phyloP scores from a whole-genome alignment of 768 basidiomycete species.

The Leccinum olivaceopallidum region DNA sequence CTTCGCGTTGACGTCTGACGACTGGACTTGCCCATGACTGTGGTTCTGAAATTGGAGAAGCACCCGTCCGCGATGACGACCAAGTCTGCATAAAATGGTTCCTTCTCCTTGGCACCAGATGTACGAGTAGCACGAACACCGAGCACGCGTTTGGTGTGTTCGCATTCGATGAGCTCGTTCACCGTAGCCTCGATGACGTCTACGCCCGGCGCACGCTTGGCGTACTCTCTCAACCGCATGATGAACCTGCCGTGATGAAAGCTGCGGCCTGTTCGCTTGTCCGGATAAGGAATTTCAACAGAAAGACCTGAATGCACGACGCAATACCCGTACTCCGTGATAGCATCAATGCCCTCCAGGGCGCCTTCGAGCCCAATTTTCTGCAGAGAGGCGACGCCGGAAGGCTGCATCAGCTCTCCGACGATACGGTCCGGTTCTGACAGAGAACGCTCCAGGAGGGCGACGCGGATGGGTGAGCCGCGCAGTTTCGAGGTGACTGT shows the following conservation, averaged over 20 bases:
- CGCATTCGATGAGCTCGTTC: constrained; percentile 67
- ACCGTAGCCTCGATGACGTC: constrained; percentile 86
- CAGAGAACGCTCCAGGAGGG: constrained; percentile 88
- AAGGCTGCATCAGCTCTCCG: constrained; percentile 95
- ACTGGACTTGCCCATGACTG: constrained; percentile 56
- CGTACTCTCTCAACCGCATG: constrained; percentile 70
- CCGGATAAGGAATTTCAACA: constrained; percentile 91
- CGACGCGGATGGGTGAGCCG: constrained; percentile 66
- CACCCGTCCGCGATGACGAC: constrained; percentile 94
- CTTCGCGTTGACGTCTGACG: constrained; percentile 59
- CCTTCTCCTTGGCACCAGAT: constrained; percentile 37
- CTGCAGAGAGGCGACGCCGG: constrained; percentile 75
- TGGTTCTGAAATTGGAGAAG: constrained; percentile 85
- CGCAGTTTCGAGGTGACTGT: constrained; percentile 44
- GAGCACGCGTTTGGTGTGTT: constrained; percentile 49
- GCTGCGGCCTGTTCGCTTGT: constrained; percentile 66
- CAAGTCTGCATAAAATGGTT: constrained; percentile 68
- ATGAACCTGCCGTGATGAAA: constrained; percentile 97
- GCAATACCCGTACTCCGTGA: constrained; percentile 84
- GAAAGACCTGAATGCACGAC: constrained; percentile 59
- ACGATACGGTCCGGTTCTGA: constrained; percentile 95
- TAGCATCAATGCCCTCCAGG: constrained; percentile 86
- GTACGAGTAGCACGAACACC: constrained; percentile 64
- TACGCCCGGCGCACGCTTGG: constrained; percentile 58
- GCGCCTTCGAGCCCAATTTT: constrained; percentile 75